phyloP scores from a whole-genome alignment of 2,329 filamentous ascomycete species.

The Fusarium poae region DNA sequence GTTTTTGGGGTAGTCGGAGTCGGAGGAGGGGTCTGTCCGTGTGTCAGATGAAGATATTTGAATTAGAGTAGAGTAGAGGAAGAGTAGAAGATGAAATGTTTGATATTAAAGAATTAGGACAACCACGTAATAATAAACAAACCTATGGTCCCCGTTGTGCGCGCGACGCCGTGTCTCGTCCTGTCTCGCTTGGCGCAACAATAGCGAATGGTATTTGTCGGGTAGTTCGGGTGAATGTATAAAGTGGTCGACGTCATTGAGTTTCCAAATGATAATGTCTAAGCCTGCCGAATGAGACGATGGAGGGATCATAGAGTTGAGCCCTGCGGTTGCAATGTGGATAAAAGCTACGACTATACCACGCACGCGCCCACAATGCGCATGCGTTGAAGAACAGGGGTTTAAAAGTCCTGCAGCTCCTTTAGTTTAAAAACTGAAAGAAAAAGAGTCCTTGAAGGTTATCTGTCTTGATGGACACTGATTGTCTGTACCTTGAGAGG shows the following conservation, averaged over 20 bases:
- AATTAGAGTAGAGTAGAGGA: background rate
- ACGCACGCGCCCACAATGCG: constrained; percentile 13
- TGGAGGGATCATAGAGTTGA: constrained; percentile 37
- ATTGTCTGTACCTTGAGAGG: background rate
- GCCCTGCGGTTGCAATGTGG: constrained; percentile 23
- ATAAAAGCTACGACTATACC: constrained; percentile 9
- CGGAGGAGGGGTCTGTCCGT: constrained; percentile 11
- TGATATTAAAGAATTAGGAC: background rate
- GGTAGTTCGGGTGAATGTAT: constrained; percentile 29
- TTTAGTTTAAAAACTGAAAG: constrained; percentile 9
- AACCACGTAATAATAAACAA: constrained; percentile 20
- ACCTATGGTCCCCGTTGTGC: background rate
- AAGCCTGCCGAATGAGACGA: constrained; percentile 33
- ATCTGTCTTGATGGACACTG: background rate
- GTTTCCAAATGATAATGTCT: constrained; percentile 30
- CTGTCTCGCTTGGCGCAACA: constrained; percentile 18
- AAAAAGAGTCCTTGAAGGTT: constrained; percentile 2
- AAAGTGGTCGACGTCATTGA: constrained; percentile 44
- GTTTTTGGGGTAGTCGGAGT: constrained; percentile 18
- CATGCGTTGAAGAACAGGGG: constrained; percentile 18
- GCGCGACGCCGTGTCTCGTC: constrained; percentile 7
- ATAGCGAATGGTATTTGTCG: constrained; percentile 25
- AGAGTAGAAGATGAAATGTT: background rate
- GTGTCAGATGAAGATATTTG: constrained; percentile 21
- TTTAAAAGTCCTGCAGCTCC: constrained; percentile 13